A percentile compares a stretch with the other conserved stretches of the same genome.
These are phyloP conservation scores for Viscum album DNA, from an alignment of 177 flowering plant genomes.

Conservation along the genomic window DNA sequence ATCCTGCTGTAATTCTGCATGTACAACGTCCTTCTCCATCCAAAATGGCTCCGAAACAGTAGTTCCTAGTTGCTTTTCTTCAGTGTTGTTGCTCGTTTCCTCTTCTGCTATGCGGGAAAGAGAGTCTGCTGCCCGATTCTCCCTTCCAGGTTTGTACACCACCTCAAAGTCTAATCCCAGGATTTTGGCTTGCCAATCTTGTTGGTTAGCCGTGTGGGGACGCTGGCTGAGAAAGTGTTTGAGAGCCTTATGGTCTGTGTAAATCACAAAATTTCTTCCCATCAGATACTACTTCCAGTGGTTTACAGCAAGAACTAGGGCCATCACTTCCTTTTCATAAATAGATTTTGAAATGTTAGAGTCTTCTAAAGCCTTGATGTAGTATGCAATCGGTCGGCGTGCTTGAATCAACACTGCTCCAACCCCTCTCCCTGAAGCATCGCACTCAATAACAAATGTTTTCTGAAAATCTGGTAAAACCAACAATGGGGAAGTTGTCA, in stretches of 20 bases:
- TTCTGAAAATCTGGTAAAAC: constrained; percentile 7
- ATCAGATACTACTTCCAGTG: constrained; percentile 6
- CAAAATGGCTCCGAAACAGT: too few species aligned
- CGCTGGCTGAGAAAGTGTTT: neutral
- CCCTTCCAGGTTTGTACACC: neutral
- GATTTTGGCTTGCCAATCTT: neutral
- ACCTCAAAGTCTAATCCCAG: neutral
- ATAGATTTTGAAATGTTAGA: neutral
- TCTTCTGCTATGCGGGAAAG: neutral
- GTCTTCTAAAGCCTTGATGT: neutral
- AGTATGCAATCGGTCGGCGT: neutral
- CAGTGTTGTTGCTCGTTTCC: too few species aligned
- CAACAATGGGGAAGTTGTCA: neutral
- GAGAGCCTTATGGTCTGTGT: constrained; percentile 7
- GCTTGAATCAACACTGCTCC: constrained; percentile 12
- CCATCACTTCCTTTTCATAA: constrained; percentile 11
- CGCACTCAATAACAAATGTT: neutral
- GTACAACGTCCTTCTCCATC: too few species aligned
- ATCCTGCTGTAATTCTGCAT: too few species aligned
- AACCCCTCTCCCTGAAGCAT: constrained; percentile 3
- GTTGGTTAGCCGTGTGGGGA: neutral
- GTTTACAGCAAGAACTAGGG: neutral
- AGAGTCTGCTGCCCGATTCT: neutral
- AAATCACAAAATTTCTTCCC: neutral
- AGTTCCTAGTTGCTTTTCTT: too few species aligned